Evolutionary conservation across 1,284 basidiomycete genomes (phyloP).

Genomic region (Vanrija humicola): DNA sequence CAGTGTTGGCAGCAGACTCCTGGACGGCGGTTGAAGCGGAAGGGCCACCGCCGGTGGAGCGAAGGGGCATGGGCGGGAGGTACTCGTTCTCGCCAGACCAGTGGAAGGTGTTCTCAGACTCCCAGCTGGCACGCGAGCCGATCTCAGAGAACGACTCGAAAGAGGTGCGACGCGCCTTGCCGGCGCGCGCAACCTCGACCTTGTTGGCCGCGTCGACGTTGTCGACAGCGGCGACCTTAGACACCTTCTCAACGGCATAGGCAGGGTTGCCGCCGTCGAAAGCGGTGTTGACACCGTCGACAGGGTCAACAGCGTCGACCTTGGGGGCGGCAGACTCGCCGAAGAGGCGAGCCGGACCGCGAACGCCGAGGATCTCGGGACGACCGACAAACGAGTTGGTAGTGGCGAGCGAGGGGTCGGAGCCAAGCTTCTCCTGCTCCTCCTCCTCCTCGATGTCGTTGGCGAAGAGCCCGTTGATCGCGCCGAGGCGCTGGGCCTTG

Average conservation of each 20-base stretch:
- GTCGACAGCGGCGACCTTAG: background rate
- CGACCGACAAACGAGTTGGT: conserved; percentile 29
- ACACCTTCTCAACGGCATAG: background rate
- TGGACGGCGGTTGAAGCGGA: background rate
- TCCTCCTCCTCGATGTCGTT: conserved; percentile 7
- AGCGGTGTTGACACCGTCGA: too few relatives aligned
- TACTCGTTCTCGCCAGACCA: conserved; percentile 45
- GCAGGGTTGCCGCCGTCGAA: too few relatives aligned
- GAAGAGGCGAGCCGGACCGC: background rate
- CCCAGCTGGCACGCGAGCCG: conserved; percentile 36
- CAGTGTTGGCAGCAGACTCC: background rate
- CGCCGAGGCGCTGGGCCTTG: conserved; percentile 1
- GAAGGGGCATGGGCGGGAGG: conserved; percentile 8
- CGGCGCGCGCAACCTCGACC: too few relatives aligned
- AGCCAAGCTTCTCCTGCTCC: conserved; percentile 13
- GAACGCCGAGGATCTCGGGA: conserved; percentile 38
- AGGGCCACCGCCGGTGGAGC: background rate
- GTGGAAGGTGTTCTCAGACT: conserved; percentile 41
- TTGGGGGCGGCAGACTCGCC: conserved; percentile 21
- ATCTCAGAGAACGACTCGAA: conserved; percentile 24
- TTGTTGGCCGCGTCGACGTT: background rate
- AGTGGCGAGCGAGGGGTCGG: conserved; percentile 9
- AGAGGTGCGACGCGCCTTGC: conserved; percentile 2
- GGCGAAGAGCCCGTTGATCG: conserved; percentile 7
- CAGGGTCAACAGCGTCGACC: too few relatives aligned